Conservation (phyloP, 1,284 basidiomycete species). For the Paramarasmius palmivorus region DNA sequence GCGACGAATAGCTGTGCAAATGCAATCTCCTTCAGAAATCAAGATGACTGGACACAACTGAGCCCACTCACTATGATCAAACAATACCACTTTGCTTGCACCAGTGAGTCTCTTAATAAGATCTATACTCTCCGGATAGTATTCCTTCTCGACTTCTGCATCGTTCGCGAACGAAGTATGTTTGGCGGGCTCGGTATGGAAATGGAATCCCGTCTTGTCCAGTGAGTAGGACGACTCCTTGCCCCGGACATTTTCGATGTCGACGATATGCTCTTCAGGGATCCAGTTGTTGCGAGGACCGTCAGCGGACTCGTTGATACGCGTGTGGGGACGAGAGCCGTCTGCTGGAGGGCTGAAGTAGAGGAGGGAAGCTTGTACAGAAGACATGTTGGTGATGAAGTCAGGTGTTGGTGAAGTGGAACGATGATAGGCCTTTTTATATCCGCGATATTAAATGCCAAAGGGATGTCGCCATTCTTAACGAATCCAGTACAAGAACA, state of each 20-base stretch:
- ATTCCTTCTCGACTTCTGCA: slow-evolving; percentile 43
- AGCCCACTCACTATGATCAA: slow-evolving; percentile 52
- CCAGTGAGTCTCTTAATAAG: slow-evolving; percentile 54
- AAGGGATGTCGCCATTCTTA: no score
- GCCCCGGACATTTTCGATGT: slow-evolving; percentile 42
- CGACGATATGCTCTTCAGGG: slow-evolving; percentile 4
- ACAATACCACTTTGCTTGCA: slow-evolving; percentile 49
- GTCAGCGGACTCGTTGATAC: slow-evolving; percentile 8
- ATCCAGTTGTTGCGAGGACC: slow-evolving; percentile 10
- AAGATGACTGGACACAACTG: neutral
- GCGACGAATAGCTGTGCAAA: slow-evolving; percentile 41
- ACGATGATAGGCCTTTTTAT: no score
- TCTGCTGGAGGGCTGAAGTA: slow-evolving; percentile 14
- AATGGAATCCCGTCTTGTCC: slow-evolving; percentile 53
- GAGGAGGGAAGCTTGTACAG: slow-evolving; percentile 10
- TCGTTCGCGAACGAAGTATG: slow-evolving; percentile 36
- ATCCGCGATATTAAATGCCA: no score
- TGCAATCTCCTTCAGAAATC: neutral
- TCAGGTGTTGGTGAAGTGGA: no score
- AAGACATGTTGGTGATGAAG: neutral
- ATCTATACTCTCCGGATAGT: slow-evolving; percentile 52
- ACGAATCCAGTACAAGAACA: no score
- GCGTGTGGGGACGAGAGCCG: slow-evolving; percentile 10
- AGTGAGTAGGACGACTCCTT: slow-evolving; percentile 42
- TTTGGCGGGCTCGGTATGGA: slow-evolving; percentile 25